These are phyloP conservation scores for Macrolepiota albuminosa DNA, from an alignment of 768 basidiomycete genomes.

Conservation along the genomic window DNA sequence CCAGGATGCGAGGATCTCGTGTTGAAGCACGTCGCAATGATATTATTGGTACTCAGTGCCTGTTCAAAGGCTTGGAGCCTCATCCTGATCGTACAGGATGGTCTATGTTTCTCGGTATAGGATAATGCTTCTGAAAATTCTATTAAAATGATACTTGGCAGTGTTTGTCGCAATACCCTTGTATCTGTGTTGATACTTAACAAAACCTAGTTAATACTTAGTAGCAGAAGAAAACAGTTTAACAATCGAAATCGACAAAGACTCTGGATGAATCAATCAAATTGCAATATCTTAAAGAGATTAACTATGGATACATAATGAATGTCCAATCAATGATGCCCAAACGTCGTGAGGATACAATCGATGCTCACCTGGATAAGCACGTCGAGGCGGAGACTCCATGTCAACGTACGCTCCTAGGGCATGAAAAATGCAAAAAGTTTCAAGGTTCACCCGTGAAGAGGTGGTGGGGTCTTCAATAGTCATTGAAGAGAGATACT, in stretches of 20 bases:
- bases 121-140: neutral
- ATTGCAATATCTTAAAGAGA: too few relatives aligned
- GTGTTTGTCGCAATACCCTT: neutral
- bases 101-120: constrained; percentile 27
- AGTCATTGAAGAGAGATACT: too few relatives aligned
- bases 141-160: neutral
- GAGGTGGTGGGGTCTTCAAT: too few relatives aligned
- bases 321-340: too few relatives aligned
- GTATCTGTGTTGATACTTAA: neutral
- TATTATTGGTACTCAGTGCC: constrained; percentile 41
- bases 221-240: neutral
- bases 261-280: neutral
- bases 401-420: too few relatives aligned
- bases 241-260: neutral
- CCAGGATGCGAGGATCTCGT: constrained; percentile 17
- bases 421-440: too few relatives aligned
- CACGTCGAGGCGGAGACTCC: too few relatives aligned
- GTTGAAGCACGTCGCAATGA: constrained; percentile 34
- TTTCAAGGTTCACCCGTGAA: too few relatives aligned
- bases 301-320: too few relatives aligned
- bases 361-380: too few relatives aligned
- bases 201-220: neutral
- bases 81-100: constrained; percentile 43
- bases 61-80: constrained; percentile 52
- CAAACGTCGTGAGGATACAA: too few relatives aligned